These are phyloP conservation scores for Periconia sp. DNA, from an alignment of 2,329 filamentous ascomycete species.

Conservation along the genomic window DNA sequence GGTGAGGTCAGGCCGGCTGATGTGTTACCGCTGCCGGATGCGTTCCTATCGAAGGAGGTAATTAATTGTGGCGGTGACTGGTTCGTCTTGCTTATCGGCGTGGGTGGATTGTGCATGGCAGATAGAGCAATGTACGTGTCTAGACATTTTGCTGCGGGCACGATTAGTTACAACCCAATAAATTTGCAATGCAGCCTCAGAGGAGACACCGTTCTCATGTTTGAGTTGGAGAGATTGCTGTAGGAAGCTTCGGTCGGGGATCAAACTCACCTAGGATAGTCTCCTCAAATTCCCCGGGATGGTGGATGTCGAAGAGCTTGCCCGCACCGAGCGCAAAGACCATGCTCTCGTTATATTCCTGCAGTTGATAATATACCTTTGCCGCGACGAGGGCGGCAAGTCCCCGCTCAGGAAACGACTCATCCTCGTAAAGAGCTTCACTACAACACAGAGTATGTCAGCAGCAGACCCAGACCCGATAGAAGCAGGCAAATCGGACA, in stretches of 20 bases:
- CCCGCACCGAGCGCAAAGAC: conserved; percentile 94
- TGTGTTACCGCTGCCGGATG: conserved; percentile 69
- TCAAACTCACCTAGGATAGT: conserved; percentile 80
- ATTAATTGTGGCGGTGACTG: conserved; percentile 71
- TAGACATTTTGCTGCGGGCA: conserved; percentile 90
- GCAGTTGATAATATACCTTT: conserved; percentile 98
- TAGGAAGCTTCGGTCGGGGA: too few relatives aligned
- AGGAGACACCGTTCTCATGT: too few relatives aligned
- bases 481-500: conserved; percentile 1
- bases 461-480: conserved; percentile 15
- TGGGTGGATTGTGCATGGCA: conserved; percentile 62
- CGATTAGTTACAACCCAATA: too few relatives aligned
- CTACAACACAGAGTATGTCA: conserved; percentile 57
- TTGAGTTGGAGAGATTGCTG: too few relatives aligned
- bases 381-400: conserved; percentile 92
- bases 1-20: conserved; percentile 77
- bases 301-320: conserved; percentile 91
- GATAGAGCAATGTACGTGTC: conserved; percentile 94
- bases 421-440: conserved; percentile 97
- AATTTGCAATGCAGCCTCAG: too few relatives aligned
- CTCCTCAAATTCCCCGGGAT: conserved; percentile 94
- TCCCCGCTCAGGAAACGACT: conserved; percentile 89
- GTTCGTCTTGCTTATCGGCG: conserved; percentile 55
- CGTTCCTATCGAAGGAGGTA: conserved; percentile 75
- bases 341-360: conserved; percentile 99